Conservation (phyloP, 192 early-diverging fungal genomes). For the Mortierella alpina region DNA sequence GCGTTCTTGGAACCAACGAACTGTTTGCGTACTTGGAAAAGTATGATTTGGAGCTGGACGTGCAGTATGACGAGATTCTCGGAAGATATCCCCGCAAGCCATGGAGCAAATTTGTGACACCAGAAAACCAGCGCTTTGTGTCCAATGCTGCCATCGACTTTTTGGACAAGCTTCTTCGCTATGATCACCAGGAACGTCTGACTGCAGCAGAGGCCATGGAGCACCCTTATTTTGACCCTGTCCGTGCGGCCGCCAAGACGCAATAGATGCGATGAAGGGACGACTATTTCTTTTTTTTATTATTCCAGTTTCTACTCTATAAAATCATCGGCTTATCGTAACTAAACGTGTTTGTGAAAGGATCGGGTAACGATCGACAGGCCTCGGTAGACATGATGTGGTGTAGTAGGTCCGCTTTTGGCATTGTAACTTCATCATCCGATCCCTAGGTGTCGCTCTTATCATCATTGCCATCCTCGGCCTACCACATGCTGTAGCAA, state of each 20-base stretch:
- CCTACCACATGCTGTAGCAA: no score
- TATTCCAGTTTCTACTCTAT: neutral
- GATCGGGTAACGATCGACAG: no score
- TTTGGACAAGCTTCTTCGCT: conserved; percentile 88
- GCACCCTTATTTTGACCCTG: conserved; percentile 85
- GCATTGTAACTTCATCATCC: no score
- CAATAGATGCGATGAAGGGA: conserved; percentile 26
- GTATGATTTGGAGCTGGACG: conserved; percentile 93
- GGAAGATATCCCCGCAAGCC: conserved; percentile 92
- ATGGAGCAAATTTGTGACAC: conserved; percentile 87
- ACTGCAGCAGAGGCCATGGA: conserved; percentile 90
- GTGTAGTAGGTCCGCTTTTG: no score
- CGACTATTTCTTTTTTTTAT: conserved; percentile 2
- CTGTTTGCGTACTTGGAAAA: conserved; percentile 93
- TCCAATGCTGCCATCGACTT: conserved; percentile 92
- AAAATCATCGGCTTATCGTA: neutral
- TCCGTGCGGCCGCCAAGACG: conserved; percentile 54
- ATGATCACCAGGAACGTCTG: conserved; percentile 91
- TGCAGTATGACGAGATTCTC: conserved; percentile 93
- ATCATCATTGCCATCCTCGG: no score
- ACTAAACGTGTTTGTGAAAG: no score
- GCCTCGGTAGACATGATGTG: no score
- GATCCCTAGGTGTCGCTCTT: no score
- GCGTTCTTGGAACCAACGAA: conserved; percentile 97
- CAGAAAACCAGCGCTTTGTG: conserved; percentile 89